Evolutionary conservation across 1,139 yeast genomes (phyloP).

Genomic region (Yamadazyma atmosphaerica): DNA sequence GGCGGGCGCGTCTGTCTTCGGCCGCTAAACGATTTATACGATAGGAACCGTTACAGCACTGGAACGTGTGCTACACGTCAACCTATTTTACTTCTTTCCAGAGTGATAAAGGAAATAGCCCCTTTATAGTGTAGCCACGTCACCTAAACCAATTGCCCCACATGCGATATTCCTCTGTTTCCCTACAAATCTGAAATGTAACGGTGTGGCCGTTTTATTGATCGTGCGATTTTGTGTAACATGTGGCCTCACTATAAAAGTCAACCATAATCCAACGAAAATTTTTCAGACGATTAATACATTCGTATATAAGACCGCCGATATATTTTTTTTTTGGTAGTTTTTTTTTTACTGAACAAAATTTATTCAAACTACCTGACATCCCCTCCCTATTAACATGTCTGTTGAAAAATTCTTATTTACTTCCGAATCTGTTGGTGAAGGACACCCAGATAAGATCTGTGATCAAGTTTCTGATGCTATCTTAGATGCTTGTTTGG

Average conservation of each 20-base stretch:
- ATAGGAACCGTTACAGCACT: neutral
- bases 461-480: slow-evolving; percentile 99
- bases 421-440: slow-evolving; percentile 98
- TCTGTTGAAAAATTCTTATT: slow-evolving; percentile 55
- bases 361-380: neutral
- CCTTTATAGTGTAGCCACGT: too few species aligned
- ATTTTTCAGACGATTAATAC: slow-evolving; percentile 6
- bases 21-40: neutral
- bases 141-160: too few species aligned
- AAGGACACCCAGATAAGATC: slow-evolving; percentile 99
- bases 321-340: neutral
- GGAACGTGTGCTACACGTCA: too few species aligned
- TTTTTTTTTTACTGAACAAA: neutral
- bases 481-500: slow-evolving; percentile 94
- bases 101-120: too few species aligned
- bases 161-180: too few species aligned
- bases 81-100: too few species aligned
- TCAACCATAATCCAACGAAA: slow-evolving; percentile 7
- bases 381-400: slow-evolving; percentile 6
- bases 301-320: slow-evolving; percentile 1
- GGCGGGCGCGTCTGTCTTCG: too few species aligned
- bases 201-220: neutral
- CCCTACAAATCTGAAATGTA: neutral
- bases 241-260: slow-evolving; percentile 2
- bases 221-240: slow-evolving; percentile 9